Evolutionary conservation across 148 eudicot species (phyloP), one percentile per base, ranked within the genome.

Genomic region (Vaccinium corymbosum): DNA sequence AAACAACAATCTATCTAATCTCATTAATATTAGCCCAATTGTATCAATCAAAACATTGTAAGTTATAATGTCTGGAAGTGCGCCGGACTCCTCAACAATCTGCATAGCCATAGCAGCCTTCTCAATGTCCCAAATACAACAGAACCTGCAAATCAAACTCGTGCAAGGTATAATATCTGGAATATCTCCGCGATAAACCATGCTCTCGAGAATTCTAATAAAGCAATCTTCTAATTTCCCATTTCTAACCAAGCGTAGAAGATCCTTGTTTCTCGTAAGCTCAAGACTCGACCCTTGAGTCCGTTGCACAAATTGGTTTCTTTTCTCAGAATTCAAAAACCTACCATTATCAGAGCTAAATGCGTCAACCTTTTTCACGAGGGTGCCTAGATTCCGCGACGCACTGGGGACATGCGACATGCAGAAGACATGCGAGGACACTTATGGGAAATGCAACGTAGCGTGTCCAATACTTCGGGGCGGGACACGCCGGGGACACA

Each of bases 101-200:
- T 91, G 89, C 87, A 93, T 73, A 62, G 91, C 91, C 87, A 91
- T 88, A 78, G 92, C 88, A 20, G 97, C 97, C 77, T 88, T 92
- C 85, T 86, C 87, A 83, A 93, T 92, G 52, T 89, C 88, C 80
- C 94, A 89, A 19, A 80, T 17, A 29, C 88, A 83, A 86, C 94
- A 93, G 87, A 92, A 88, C 85, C 93, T 92, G 29, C 90, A 89
- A 87, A 93, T 92, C 89, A 93, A 89, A 84, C 91, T 90, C 12
- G 92, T 91, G 83, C 97, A 93, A 0, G 94, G 89, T 71, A 86
- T 82, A 17, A 93, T 90, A 89, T 93, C 93, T n/a, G 94, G 92
- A 20, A 89, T 89, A 85, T 90, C 92, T 6, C 97, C 97, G 0
- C 88, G 87, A 84, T 86, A 91, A 76, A 93, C 92, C 94, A 92